Percentiles rank a stretch among this genome's conserved stretches.
These are phyloP conservation scores for Phytophthora lateralis DNA, from an alignment of 352 stramenopile genomes.

Conservation along the genomic window DNA sequence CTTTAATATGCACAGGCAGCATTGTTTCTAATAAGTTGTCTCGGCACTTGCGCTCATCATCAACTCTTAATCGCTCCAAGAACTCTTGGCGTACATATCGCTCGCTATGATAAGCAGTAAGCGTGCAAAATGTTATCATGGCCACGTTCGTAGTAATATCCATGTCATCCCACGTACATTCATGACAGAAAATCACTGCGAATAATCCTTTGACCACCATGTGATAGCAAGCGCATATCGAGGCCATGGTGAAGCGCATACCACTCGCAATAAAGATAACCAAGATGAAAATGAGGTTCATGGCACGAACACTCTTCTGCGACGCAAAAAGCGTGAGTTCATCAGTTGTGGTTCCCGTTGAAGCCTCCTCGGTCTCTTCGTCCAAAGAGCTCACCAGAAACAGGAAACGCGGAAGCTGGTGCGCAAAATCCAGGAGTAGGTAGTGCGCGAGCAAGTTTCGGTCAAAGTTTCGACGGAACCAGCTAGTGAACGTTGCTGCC, in stretches of 20 bases:
- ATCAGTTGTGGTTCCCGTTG: constrained; percentile 4
- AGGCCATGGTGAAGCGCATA: constrained; percentile 72
- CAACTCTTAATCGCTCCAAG: constrained; percentile 59
- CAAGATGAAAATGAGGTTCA: constrained; percentile 61
- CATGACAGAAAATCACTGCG: constrained; percentile 54
- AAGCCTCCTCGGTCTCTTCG: constrained; percentile 22
- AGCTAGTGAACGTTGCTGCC: constrained; percentile 40
- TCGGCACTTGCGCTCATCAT: constrained; percentile 70
- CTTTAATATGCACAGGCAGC: constrained; percentile 77
- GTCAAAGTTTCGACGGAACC: constrained; percentile 60
- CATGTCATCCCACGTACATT: constrained; percentile 54
- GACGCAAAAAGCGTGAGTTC: constrained; percentile 54
- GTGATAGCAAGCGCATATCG: constrained; percentile 51
- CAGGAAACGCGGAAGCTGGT: constrained; percentile 55
- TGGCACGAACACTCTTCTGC: constrained; percentile 59
- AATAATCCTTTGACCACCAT: constrained; percentile 54
- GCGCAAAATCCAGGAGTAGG: constrained; percentile 47
- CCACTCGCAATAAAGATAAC: constrained; percentile 67
- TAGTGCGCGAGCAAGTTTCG: constrained; percentile 58
- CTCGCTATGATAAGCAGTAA: constrained; percentile 72
- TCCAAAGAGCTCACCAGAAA: constrained; percentile 41
- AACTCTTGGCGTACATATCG: constrained; percentile 70
- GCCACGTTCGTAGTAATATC: constrained; percentile 56
- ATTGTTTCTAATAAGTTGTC: constrained; percentile 79
- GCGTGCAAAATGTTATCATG: constrained; percentile 69